phyloP scores from a whole-genome alignment of 2,329 filamentous ascomycete species.

The Hypocrella siamensis region DNA sequence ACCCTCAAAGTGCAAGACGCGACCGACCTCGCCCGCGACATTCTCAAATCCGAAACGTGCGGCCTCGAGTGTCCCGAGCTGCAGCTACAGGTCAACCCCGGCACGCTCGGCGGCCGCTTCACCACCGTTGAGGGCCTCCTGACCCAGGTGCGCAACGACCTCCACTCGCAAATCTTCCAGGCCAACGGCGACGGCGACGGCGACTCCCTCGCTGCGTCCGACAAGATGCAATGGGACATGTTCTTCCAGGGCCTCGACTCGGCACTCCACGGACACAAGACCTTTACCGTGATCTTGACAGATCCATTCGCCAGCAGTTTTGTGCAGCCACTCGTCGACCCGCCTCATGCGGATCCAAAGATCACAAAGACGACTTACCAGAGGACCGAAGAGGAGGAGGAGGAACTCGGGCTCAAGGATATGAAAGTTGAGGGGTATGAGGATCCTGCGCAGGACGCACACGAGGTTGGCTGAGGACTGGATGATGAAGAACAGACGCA shows the following conservation, averaged over 20 bases:
- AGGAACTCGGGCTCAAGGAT: constrained; percentile 77
- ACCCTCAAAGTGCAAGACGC: constrained; percentile 53
- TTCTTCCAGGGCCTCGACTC: constrained; percentile 68
- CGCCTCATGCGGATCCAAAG: constrained; percentile 54
- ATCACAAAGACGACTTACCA: constrained; percentile 72
- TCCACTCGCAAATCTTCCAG: constrained; percentile 79
- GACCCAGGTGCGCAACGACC: constrained; percentile 80
- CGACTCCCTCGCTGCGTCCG: constrained; percentile 55
- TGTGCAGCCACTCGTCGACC: constrained; percentile 77
- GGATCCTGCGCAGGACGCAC: constrained; percentile 19
- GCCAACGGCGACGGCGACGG: constrained; percentile 45
- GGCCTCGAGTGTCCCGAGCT: constrained; percentile 77
- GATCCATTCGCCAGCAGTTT: constrained; percentile 90
- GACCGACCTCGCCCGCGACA: constrained; percentile 75
- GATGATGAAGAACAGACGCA: too few relatives aligned
- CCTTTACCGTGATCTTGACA: constrained; percentile 69
- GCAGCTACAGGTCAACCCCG: constrained; percentile 73
- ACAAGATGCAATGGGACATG: constrained; percentile 57
- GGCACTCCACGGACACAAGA: constrained; percentile 65
- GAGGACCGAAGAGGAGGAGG: constrained; percentile 81
- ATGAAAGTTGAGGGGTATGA: constrained; percentile 86
- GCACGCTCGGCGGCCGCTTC: constrained; percentile 88
- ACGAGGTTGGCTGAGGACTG: background rate
- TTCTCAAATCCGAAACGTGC: constrained; percentile 92
- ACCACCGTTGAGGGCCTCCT: constrained; percentile 92